A percentile compares a stretch with the other conserved stretches of the same genome.
Conservation (phyloP, 2,329 filamentous ascomycete genomes). For the Penicillium sp. region DNA sequence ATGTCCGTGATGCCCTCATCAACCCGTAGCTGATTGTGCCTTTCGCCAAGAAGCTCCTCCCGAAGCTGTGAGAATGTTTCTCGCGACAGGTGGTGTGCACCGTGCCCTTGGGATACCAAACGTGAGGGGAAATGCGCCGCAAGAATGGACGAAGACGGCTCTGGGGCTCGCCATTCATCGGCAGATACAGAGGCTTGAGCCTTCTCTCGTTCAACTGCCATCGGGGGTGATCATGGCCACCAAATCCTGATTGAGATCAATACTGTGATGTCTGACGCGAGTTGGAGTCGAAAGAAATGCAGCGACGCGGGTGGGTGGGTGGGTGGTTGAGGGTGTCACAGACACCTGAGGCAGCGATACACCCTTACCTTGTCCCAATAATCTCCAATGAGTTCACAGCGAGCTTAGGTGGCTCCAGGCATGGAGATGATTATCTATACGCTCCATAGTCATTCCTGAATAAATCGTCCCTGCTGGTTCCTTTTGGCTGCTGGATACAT, state of each 20-base stretch:
- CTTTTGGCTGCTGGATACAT: too few species aligned
- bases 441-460: too few species aligned
- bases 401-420: background rate
- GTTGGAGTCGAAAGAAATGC: constrained; percentile 2
- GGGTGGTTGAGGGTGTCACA: constrained; percentile 9
- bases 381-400: background rate
- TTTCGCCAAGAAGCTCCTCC: constrained; percentile 57
- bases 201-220: constrained; percentile 28
- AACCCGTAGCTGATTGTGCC: constrained; percentile 45
- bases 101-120: constrained; percentile 63
- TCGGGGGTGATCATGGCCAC: constrained; percentile 19
- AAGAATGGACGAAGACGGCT: constrained; percentile 67
- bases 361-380: background rate
- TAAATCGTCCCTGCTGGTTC: too few species aligned
- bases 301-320: too few species aligned
- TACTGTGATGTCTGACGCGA: background rate
- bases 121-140: constrained; percentile 84
- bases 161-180: constrained; percentile 25
- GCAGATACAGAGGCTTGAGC: constrained; percentile 14
- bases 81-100: constrained; percentile 62
- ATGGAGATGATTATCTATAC: too few species aligned
- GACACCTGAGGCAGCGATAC: constrained; percentile 23
- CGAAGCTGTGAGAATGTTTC: constrained; percentile 74
- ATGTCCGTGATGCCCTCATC: constrained; percentile 72
- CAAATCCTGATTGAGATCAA: background rate